Conservation (phyloP, 345 rosid genomes). For the Eucalyptus sp. region DNA sequence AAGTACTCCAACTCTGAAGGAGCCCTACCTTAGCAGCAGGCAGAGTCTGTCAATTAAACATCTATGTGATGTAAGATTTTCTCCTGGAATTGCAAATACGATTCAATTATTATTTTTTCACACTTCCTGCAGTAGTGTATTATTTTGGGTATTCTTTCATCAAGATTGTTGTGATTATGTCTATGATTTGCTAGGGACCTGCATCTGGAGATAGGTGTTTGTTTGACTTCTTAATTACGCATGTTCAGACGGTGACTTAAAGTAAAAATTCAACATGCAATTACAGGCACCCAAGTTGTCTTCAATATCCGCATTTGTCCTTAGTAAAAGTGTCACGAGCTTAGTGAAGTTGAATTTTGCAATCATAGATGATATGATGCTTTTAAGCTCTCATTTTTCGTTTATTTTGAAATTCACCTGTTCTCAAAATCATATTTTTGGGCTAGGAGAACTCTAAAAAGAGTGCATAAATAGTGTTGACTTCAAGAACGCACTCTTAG, state of each 20-base stretch:
- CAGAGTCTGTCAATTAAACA: constrained; percentile 60
- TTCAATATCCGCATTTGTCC: neutral
- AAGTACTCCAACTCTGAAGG: constrained; percentile 46
- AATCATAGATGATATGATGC: neutral
- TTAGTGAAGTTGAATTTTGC: neutral
- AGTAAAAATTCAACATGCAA: neutral
- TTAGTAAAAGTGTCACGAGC: neutral
- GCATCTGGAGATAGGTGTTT: neutral
- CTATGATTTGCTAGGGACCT: neutral
- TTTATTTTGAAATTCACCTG: neutral
- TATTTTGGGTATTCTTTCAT: neutral
- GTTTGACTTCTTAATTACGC: neutral
- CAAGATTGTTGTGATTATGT: neutral
- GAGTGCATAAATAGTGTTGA: neutral
- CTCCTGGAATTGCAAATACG: neutral
- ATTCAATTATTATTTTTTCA: neutral
- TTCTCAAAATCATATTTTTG: neutral
- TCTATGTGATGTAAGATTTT: constrained; percentile 68
- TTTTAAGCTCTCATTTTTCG: neutral
- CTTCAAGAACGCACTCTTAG: neutral
- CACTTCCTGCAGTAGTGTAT: neutral
- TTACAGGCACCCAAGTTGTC: neutral
- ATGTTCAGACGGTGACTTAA: neutral
- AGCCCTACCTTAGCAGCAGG: constrained; percentile 69
- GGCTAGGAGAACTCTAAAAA: neutral